A percentile compares a stretch with the other conserved stretches of the same genome.
Conservation (phyloP, 2,329 filamentous ascomycete genomes). For the Cryphonectria carpinicola region DNA sequence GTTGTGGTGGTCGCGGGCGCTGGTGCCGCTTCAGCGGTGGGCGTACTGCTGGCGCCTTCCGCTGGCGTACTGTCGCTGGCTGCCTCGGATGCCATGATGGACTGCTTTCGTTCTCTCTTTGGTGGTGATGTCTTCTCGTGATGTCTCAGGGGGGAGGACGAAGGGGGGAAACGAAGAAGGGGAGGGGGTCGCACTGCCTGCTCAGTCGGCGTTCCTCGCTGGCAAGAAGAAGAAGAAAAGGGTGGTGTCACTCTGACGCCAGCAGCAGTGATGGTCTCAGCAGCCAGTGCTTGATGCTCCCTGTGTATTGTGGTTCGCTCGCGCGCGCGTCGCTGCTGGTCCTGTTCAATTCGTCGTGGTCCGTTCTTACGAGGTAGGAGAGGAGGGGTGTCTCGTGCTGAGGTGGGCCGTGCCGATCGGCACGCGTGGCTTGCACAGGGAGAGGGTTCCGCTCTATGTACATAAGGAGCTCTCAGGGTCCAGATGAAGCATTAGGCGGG, state of each 20-base stretch:
- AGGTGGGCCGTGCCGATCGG: background rate
- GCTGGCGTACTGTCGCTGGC: background rate
- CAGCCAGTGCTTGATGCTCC: background rate
- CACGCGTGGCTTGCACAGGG: slow-evolving; percentile 13
- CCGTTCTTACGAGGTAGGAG: background rate
- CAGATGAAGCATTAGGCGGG: background rate
- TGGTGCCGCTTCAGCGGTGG: slow-evolving; percentile 13
- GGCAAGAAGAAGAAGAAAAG: background rate
- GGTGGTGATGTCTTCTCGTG: slow-evolving; percentile 5
- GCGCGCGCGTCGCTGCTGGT: background rate
- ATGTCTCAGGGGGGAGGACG: background rate
- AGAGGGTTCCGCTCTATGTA: background rate
- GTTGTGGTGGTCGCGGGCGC: background rate
- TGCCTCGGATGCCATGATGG: slow-evolving; percentile 27
- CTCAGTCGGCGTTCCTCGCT: background rate
- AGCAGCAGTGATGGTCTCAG: background rate
- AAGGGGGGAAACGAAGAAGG: background rate
- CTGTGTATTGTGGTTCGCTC: background rate
- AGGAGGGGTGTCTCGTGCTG: background rate
- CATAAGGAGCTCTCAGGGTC: slow-evolving; percentile 11
- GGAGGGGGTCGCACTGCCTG: background rate
- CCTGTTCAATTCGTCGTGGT: background rate
- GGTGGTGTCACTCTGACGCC: background rate
- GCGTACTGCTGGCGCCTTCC: slow-evolving; percentile 7
- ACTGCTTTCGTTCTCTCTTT: background rate